These are phyloP conservation scores for Mycena belliarum DNA, from an alignment of 768 basidiomycete genomes.

Conservation along the genomic window DNA sequence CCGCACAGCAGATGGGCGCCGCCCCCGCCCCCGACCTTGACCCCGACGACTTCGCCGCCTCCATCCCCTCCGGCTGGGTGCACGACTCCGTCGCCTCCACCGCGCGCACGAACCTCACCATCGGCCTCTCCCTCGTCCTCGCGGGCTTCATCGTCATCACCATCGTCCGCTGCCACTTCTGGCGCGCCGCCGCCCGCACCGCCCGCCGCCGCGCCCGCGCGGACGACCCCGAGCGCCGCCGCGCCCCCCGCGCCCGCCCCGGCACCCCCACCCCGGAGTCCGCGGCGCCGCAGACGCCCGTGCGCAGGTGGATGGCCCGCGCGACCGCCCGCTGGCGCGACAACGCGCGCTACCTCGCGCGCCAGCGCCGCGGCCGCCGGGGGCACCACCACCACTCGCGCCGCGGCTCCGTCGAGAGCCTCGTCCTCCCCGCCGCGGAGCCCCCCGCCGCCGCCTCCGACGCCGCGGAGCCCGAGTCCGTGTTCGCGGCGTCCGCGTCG, in stretches of 20 bases:
- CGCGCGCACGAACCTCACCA: slow-evolving; percentile 46
- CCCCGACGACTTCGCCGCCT: slow-evolving; percentile 27
- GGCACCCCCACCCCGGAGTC: slow-evolving; percentile 14
- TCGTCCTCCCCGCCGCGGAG: slow-evolving; percentile 22
- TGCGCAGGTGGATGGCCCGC: slow-evolving; percentile 60
- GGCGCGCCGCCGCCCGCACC: slow-evolving; percentile 32
- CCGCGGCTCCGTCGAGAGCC: slow-evolving; percentile 27
- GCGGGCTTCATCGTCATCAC: slow-evolving; percentile 61
- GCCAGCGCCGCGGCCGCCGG: slow-evolving; percentile 53
- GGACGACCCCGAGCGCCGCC: slow-evolving; percentile 50
- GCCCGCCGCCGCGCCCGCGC: slow-evolving; percentile 20
- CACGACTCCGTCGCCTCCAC: slow-evolving; percentile 20
- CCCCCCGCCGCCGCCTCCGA: neutral
- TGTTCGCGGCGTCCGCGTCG: too few relatives aligned
- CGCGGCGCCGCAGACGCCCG: slow-evolving; percentile 46
- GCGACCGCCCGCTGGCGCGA: slow-evolving; percentile 72
- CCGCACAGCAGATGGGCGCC: slow-evolving; percentile 16
- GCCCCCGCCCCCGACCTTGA: too few relatives aligned
- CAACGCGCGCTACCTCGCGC: slow-evolving; percentile 59
- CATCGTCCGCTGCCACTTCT: slow-evolving; percentile 59
- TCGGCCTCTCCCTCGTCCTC: slow-evolving; percentile 63
- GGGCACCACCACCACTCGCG: slow-evolving; percentile 18
- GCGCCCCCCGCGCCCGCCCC: slow-evolving; percentile 15
- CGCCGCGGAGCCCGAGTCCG: neutral
- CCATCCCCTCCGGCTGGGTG: slow-evolving; percentile 59